Conservation (phyloP, 2,329 filamentous ascomycete species). For the Diplodia sapinea region DNA sequence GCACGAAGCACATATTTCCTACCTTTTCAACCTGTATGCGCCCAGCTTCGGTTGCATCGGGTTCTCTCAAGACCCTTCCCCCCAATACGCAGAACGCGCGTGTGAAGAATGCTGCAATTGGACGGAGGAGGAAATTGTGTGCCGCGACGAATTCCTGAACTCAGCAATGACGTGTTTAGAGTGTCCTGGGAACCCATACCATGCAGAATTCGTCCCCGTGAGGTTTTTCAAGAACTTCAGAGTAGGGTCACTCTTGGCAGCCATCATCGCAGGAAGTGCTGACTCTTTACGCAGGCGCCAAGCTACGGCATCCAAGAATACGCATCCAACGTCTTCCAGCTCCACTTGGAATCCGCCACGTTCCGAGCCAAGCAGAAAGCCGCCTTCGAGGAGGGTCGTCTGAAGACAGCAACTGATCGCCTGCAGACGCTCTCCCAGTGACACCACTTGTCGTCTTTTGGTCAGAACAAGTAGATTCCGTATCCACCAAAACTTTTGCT, state of each 20-base stretch:
- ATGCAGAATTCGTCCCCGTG: not conserved
- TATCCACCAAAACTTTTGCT: not conserved
- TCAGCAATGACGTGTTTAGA: not conserved
- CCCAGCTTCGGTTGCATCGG: not conserved
- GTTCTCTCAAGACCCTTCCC: not conserved
- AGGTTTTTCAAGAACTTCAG: too few relatives aligned
- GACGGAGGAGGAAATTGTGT: not conserved
- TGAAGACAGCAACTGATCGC: not conserved
- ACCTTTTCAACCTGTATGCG: not conserved
- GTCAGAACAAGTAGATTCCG: not conserved
- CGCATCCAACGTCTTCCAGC: not conserved
- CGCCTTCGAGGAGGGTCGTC: not conserved
- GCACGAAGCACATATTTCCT: not conserved
- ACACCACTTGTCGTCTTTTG: not conserved
- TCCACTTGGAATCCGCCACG: not conserved
- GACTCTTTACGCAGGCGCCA: not conserved
- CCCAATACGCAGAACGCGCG: not conserved
- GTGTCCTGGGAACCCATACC: not conserved
- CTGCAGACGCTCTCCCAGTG: not conserved
- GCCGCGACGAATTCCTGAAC: fast-evolving
- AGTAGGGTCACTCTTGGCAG: not conserved
- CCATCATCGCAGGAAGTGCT: not conserved
- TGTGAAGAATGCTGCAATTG: not conserved
- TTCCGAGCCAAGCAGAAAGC: not conserved
- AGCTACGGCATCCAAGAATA: not conserved